Evolutionary conservation across 805 yeast species (phyloP).

Genomic region (Saccharomycopsis sp.): DNA sequence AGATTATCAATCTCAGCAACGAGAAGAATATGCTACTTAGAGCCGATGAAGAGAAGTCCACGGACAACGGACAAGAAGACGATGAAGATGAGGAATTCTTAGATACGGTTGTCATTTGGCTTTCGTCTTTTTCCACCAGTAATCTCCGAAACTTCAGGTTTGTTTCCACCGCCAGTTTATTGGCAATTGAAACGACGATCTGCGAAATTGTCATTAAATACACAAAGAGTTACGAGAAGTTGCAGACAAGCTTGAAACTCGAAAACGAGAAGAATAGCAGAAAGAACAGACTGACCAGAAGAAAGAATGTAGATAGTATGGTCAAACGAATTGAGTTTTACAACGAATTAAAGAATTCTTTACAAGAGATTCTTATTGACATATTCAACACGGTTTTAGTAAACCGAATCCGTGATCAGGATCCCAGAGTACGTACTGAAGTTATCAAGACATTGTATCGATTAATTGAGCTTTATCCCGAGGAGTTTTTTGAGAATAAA

Average conservation of each 20-base stretch:
- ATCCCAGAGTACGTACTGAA: constrained; percentile 61
- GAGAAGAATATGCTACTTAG: constrained; percentile 56
- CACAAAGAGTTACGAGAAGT: constrained; percentile 34
- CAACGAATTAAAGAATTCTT: constrained; percentile 43
- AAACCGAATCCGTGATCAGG: constrained; percentile 77
- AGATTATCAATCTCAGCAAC: constrained; percentile 45
- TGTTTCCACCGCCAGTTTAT: constrained; percentile 53
- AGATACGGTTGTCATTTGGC: constrained; percentile 64
- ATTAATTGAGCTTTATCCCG: constrained; percentile 71
- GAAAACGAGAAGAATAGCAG: constrained; percentile 32
- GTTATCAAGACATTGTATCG: constrained; percentile 57
- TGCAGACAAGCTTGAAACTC: constrained; percentile 37
- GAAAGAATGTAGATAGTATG: constrained; percentile 42
- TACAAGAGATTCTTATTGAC: constrained; percentile 56
- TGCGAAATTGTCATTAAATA: constrained; percentile 42
- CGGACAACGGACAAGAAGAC: constrained; percentile 31
- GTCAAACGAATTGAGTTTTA: constrained; percentile 36
- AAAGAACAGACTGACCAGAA: constrained; percentile 32
- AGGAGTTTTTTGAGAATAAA: constrained; percentile 58
- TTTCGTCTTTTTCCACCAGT: constrained; percentile 64
- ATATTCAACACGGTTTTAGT: constrained; percentile 60
- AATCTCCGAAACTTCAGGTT: constrained; percentile 65
- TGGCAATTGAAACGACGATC: constrained; percentile 54
- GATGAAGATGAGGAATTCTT: constrained; percentile 32
- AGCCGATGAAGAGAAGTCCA: constrained; percentile 27